phyloP scores from a whole-genome alignment of 257 asterid species.

The Nicotiana sylvestris region DNA sequence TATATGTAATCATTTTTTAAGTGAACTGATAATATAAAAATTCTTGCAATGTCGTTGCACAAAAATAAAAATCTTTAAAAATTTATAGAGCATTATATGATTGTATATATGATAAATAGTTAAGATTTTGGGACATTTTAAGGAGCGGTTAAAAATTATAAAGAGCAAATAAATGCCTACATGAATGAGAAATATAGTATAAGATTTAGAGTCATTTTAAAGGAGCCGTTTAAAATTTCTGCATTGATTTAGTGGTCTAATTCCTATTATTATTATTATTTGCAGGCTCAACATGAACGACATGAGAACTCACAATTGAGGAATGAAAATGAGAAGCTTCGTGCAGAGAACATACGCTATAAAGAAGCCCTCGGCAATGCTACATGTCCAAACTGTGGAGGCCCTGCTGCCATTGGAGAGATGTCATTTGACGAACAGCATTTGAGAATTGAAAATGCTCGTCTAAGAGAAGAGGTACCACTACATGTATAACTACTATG shows the following conservation, averaged over 20 bases:
- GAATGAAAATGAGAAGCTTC: slow-evolving; percentile 64
- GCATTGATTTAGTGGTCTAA: neutral
- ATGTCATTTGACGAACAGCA: slow-evolving; percentile 75
- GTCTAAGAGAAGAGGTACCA: slow-evolving; percentile 65
- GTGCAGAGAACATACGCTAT: slow-evolving; percentile 57
- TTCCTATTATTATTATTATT: neutral
- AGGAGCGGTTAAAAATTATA: neutral
- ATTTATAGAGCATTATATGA: neutral
- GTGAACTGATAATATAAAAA: neutral
- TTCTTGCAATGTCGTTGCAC: neutral
- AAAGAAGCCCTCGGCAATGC: slow-evolving; percentile 63
- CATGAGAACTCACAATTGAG: slow-evolving; percentile 55
- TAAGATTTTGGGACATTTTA: no score
- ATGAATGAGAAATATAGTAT: no score
- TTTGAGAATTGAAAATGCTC: slow-evolving; percentile 67
- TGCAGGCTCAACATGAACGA: slow-evolving; percentile 70
- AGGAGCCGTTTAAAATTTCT: neutral
- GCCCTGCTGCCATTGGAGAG: slow-evolving; percentile 68
- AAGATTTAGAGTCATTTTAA: no score
- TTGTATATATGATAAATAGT: no score
- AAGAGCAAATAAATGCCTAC: neutral
- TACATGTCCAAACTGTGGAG: slow-evolving; percentile 64
- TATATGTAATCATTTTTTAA: neutral
- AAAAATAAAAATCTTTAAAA: neutral
- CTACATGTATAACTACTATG: neutral